Conservation (phyloP, 306 rosid species). For the Aeschynomene evenia region DNA sequence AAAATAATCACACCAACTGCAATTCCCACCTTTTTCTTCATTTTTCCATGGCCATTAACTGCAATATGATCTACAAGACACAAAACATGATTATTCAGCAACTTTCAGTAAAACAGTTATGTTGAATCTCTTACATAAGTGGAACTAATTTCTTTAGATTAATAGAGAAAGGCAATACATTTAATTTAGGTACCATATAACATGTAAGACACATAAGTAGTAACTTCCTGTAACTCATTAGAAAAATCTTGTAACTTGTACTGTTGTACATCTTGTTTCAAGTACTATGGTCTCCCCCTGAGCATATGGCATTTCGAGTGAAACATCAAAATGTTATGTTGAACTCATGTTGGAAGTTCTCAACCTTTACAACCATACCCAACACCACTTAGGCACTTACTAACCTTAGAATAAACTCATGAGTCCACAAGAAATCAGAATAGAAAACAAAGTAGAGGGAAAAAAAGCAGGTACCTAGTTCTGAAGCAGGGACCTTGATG, state of each 20-base stretch:
- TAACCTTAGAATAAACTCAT: not conserved
- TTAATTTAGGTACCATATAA: not conserved
- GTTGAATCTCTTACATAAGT: not conserved
- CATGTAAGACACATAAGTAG: not conserved
- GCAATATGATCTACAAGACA: not conserved
- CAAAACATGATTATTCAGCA: not conserved
- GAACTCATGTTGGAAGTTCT: too few species aligned
- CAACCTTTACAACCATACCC: not conserved
- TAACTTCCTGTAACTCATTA: not conserved
- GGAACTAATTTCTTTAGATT: not conserved
- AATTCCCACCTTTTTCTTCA: not conserved
- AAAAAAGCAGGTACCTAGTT: constrained; percentile 21
- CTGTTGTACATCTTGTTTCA: not conserved
- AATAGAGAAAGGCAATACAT: not conserved
- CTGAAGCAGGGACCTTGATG: constrained; percentile 35
- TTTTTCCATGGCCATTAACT: constrained; percentile 7
- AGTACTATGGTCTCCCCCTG: not conserved
- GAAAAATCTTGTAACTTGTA: not conserved
- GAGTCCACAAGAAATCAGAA: not conserved
- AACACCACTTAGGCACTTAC: not conserved
- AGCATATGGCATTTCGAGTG: not conserved
- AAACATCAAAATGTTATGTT: not conserved
- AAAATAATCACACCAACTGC: not conserved
- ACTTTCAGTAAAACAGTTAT: not conserved
- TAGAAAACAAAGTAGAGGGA: not conserved